Evolutionary conservation across 495 filamentous ascomycete genomes (phyloP), one percentile per base, ranked within the genome.

Genomic region (Niebla homalea): DNA sequence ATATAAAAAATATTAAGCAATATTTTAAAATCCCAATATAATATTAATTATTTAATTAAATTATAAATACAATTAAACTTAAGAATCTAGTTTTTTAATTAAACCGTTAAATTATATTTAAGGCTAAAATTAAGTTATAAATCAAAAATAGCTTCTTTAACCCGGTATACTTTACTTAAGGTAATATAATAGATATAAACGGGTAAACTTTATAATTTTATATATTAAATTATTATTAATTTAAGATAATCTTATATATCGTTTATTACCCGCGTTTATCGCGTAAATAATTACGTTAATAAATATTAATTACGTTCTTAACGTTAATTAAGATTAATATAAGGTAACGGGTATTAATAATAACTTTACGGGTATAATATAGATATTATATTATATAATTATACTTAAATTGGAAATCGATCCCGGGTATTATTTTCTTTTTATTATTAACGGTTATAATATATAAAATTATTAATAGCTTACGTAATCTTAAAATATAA

Each of bases 221-320:
- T 36, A 32, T 45, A 47, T 45, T 47, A 45, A 44, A 46, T 51
- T 56, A 45, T 47, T 3, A 50, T 8, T 32, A 8, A 32, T 8
- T 8, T 8, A 32, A 32, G 26, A 38, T 35, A 48, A 7, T 56
- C 37, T 46, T 43, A 39, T 26, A 56, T 53, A 54, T 19, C 19
- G 38, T 48, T 39, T 20, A 36, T 40, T 56, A 35, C 36, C 18
- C 18, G 29, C 55, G 45, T 19, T 32, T 47, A 35, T 54, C 32
- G 26, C 29, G 29, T 47, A 54, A 22, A 46, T 43, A 54, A 44
- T 4, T 54, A 54, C 38, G 26, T 11, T 11, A 11, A 32, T 32
- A 7, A 7, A 32, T 7, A 32, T 32, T 32, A 32, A 32, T 32
- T 32, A 32, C 26, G 26, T 32, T 32, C 26, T 32, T 8, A 32